Base-by-base conservation (phyloP, 164 flowering plant species). In the Liriodendron chinense region DNA sequence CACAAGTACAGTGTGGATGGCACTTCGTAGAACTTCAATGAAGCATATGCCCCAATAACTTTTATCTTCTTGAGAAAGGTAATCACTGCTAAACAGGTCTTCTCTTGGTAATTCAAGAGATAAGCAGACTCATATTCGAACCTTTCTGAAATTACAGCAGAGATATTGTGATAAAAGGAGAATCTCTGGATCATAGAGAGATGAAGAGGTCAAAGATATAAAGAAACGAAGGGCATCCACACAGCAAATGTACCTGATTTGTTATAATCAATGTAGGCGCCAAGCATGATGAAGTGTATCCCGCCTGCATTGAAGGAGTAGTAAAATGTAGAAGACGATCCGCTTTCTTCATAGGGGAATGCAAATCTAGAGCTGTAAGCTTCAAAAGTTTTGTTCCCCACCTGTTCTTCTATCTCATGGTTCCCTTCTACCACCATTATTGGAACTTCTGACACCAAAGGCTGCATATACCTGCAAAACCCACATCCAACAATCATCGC, bases 241-340 rank as follows among this genome's bases (percentile, higher is more conserved):
- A 34, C 3, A 34, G 43, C 43, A 34, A 34, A 34, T 34, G 74
- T 83, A 93, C 98, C 86, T 78, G 94, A 65, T 75, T 83, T 86
- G 65, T 89, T 62, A 78, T 90, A 96, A n/a, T 80, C 69, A 69
- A 75, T 84, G 73, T 96, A 96, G 28, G 94, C 91, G 65, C 97
- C 94, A 67, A 96, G 95, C 94, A 96, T 91, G 14, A 96, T 77
- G 68, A 96, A 92, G 81, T 96, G 99, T 74, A 94, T 86, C 10
- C 99, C 99, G 13, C 99, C 99, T 1, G 97, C 96, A 84, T 96
- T 87, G 74, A 92, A 96, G 14, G 99, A 96, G 78, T 96, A 96
- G 79, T 92, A 96, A 50, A 94, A 84, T 57, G 94, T 82, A 0
- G 98, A 92, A n/a, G 79, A 47, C 8, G 99, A 93, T 74, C 90